Evolutionary conservation across 106 monocot genomes (phyloP).

Genomic region (Acanthochlamys bracteata): DNA sequence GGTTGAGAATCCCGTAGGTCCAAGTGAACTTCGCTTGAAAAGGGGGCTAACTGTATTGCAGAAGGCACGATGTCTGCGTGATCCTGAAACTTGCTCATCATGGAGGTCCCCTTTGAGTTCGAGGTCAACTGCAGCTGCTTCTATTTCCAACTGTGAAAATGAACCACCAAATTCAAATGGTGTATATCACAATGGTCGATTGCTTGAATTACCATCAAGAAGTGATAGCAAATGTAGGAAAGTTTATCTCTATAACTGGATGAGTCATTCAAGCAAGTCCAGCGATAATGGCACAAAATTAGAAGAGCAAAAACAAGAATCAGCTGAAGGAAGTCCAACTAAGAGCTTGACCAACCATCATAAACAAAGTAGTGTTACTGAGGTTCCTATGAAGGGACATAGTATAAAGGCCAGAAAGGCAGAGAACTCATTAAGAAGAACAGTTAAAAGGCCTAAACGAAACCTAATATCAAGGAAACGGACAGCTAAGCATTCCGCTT

Average conservation of each 20-base stretch:
- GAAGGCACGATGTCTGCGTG: conserved; percentile 72
- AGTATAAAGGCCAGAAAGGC: conserved; percentile 8
- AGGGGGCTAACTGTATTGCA: conserved; percentile 69
- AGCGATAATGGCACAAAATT: conserved; percentile 44
- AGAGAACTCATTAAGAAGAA: conserved; percentile 23
- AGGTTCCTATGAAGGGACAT: conserved; percentile 15
- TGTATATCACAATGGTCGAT: conserved; percentile 15
- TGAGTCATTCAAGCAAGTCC: conserved; percentile 49
- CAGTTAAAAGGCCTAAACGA: conserved; percentile 31
- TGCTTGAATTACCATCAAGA: conserved; percentile 19
- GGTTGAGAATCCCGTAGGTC: conserved; percentile 57
- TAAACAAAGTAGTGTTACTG: conserved; percentile 19
- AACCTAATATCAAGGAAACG: conserved; percentile 18
- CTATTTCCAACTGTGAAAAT: conserved; percentile 21
- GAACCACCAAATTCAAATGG: conserved; percentile 5
- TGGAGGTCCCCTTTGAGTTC: conserved; percentile 79
- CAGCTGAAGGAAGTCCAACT: conserved; percentile 25
- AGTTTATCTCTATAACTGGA: conserved; percentile 85
- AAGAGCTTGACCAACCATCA: conserved; percentile 22
- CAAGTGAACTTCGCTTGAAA: conserved; percentile 91
- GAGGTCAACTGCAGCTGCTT: conserved; percentile 38
- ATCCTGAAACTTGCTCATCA: conserved; percentile 89
- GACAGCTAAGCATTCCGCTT: conserved; percentile 15
- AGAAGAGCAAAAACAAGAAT: conserved; percentile 28
- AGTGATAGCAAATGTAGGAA: conserved; percentile 34